phyloP scores from a whole-genome alignment of 495 filamentous ascomycete species.

The Neohortaea acidophila region DNA sequence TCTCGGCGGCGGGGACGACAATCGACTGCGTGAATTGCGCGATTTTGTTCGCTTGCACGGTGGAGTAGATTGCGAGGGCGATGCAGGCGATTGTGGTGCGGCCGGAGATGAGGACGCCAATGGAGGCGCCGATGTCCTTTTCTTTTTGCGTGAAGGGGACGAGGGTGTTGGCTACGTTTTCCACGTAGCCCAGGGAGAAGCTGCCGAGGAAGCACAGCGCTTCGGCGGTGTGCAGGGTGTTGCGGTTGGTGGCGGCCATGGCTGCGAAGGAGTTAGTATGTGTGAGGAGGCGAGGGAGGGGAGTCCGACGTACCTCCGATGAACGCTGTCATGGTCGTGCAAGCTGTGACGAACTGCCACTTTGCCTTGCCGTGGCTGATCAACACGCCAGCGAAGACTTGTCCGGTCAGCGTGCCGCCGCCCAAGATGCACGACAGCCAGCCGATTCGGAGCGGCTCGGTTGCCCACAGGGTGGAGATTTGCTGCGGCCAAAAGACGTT shows the following conservation, averaged over 20 bases:
- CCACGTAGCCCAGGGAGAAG: slow-evolving; percentile 22
- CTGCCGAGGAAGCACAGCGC: slow-evolving; percentile 19
- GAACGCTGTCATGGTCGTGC: background rate
- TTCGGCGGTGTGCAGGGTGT: slow-evolving; percentile 12
- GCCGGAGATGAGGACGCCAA: slow-evolving; percentile 29
- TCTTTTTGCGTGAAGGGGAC: slow-evolving; percentile 19
- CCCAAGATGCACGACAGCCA: slow-evolving; percentile 17
- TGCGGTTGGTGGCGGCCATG: slow-evolving; percentile 8
- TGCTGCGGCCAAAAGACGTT: slow-evolving; percentile 16
- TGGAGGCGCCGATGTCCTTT: slow-evolving; percentile 35
- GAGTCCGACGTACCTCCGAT: background rate
- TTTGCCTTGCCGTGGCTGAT: slow-evolving; percentile 18
- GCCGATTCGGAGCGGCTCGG: slow-evolving; percentile 13
- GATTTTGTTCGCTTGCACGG: slow-evolving; percentile 32
- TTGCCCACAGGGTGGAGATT: slow-evolving; percentile 21
- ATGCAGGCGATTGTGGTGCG: slow-evolving; percentile 22
- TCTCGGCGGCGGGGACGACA: slow-evolving; percentile 28
- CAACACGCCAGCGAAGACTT: slow-evolving; percentile 18
- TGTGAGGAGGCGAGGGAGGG: background rate
- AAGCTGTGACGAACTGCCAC: background rate
- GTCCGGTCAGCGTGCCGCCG: slow-evolving; percentile 20
- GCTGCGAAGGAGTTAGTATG: slow-evolving; percentile 15
- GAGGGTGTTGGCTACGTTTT: slow-evolving; percentile 21
- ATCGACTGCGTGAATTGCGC: slow-evolving; percentile 27
- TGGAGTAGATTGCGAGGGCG: slow-evolving; percentile 32